Percentiles rank a stretch among this genome's conserved stretches.
These are phyloP conservation scores for Xylariaceae sp. DNA, from an alignment of 2,329 filamentous ascomycete genomes.

Conservation along the genomic window DNA sequence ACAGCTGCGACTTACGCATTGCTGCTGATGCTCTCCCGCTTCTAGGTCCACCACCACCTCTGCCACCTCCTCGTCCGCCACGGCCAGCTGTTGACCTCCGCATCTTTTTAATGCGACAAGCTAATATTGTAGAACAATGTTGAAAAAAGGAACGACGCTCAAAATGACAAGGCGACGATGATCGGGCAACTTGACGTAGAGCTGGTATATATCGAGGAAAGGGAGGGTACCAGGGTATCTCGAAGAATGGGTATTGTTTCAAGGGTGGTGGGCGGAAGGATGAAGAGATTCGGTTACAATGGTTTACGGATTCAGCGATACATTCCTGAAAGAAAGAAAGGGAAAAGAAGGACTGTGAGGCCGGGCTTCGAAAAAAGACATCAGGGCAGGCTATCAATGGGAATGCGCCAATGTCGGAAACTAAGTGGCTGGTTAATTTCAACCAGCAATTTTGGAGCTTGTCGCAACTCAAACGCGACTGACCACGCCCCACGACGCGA, in stretches of 20 bases:
- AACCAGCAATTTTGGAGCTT: slow-evolving; percentile 8
- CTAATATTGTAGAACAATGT: slow-evolving; percentile 1
- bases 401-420: slow-evolving; percentile 27
- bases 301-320: slow-evolving; percentile 6
- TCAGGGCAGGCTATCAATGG: slow-evolving; percentile 12
- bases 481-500: slow-evolving; percentile 18
- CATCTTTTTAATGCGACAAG: slow-evolving; percentile 15
- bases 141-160: neutral
- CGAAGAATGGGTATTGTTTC: slow-evolving; percentile 8
- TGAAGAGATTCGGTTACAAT: slow-evolving; percentile 11
- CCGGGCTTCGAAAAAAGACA: slow-evolving; percentile 17
- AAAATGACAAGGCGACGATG: neutral
- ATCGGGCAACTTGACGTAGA: slow-evolving; percentile 2
- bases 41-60: slow-evolving; percentile 9
- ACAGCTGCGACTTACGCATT: slow-evolving; percentile 42
- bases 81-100: slow-evolving; percentile 10
- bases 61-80: slow-evolving; percentile 9
- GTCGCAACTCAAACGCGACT: slow-evolving; percentile 16
- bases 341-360: slow-evolving; percentile 20
- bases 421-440: slow-evolving; percentile 34
- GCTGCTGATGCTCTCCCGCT: slow-evolving; percentile 20
- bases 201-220: neutral
- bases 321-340: slow-evolving; percentile 26
- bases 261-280: slow-evolving; percentile 10
- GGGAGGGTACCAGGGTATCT: neutral